Evolutionary conservation across 768 basidiomycete genomes (phyloP).

Genomic region (Phlebiopsis gigantea): DNA sequence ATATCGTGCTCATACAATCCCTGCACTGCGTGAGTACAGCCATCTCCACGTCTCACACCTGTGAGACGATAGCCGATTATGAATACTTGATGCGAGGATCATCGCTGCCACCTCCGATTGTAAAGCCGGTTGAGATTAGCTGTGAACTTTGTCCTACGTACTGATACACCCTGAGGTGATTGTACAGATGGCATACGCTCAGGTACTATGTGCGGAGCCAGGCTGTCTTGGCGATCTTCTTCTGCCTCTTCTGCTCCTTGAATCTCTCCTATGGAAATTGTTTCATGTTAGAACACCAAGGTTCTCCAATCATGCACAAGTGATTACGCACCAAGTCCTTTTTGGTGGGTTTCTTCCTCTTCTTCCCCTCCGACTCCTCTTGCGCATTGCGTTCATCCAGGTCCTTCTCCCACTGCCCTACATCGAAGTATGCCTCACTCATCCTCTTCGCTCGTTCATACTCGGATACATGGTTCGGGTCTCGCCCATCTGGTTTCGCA

Average conservation of each 20-base stretch:
- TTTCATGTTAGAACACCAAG: constrained; percentile 14
- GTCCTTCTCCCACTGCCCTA: constrained; percentile 72
- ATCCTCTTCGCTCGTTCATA: constrained; percentile 79
- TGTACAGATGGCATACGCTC: not conserved
- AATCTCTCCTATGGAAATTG: constrained; percentile 60
- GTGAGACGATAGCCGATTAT: not conserved
- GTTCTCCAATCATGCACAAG: constrained; percentile 1
- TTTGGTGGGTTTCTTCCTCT: constrained; percentile 74
- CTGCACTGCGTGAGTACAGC: not conserved
- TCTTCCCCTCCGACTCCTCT: constrained; percentile 55
- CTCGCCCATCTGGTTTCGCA: constrained; percentile 56
- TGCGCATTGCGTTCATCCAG: constrained; percentile 42
- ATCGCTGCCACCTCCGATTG: not conserved
- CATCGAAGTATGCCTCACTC: constrained; percentile 87
- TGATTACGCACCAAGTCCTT: constrained; percentile 67
- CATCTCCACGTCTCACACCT: not conserved
- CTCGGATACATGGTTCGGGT: constrained; percentile 73
- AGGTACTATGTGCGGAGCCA: constrained; percentile 64
- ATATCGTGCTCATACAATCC: not conserved
- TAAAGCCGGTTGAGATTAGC: not conserved
- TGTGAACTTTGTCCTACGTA: not conserved
- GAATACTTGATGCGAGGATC: not conserved
- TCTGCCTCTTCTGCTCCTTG: constrained; percentile 74
- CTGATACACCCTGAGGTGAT: not conserved
- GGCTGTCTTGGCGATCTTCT: constrained; percentile 86